Percentiles rank a stretch among this genome's conserved stretches.
Conservation (phyloP, 345 rosid species). For the Cardiospermum halicacabum region DNA sequence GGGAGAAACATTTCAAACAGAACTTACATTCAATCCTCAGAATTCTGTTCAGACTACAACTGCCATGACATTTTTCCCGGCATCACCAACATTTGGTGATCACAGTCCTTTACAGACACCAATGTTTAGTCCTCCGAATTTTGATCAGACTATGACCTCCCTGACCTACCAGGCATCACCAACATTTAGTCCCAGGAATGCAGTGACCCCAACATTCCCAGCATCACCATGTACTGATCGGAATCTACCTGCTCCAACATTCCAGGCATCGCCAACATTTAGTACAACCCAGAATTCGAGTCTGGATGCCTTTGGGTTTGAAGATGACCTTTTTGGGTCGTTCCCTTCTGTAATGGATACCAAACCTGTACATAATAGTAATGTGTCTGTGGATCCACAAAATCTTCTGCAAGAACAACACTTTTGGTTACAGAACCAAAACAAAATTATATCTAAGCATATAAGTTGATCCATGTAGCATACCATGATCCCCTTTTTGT, state of each 20-base stretch:
- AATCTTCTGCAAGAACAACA: slow-evolving; percentile 50
- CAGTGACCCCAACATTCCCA: too few species aligned
- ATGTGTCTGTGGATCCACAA: slow-evolving; percentile 26
- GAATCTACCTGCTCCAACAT: slow-evolving; percentile 28
- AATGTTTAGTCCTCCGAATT: slow-evolving; percentile 18
- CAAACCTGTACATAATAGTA: not conserved
- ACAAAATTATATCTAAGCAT: slow-evolving; percentile 64
- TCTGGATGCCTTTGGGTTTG: not conserved
- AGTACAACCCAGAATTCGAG: slow-evolving; percentile 15
- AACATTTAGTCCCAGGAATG: too few species aligned
- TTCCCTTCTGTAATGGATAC: slow-evolving; percentile 9
- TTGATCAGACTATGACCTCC: not conserved
- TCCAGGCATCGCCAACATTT: too few species aligned
- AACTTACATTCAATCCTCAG: slow-evolving; percentile 29
- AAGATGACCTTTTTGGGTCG: slow-evolving; percentile 49
- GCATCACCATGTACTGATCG: too few species aligned
- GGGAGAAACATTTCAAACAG: slow-evolving; percentile 53
- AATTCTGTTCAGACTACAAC: not conserved
- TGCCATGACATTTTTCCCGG: slow-evolving; percentile 52
- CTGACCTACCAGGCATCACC: too few species aligned
- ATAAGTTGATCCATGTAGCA: slow-evolving; percentile 21
- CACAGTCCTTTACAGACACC: slow-evolving; percentile 10
- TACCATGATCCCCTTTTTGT: not conserved
- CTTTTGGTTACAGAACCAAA: slow-evolving; percentile 68
- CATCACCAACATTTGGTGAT: slow-evolving; percentile 30